Conservation (phyloP, 306 rosid species). For the Cucumis hystrix region DNA sequence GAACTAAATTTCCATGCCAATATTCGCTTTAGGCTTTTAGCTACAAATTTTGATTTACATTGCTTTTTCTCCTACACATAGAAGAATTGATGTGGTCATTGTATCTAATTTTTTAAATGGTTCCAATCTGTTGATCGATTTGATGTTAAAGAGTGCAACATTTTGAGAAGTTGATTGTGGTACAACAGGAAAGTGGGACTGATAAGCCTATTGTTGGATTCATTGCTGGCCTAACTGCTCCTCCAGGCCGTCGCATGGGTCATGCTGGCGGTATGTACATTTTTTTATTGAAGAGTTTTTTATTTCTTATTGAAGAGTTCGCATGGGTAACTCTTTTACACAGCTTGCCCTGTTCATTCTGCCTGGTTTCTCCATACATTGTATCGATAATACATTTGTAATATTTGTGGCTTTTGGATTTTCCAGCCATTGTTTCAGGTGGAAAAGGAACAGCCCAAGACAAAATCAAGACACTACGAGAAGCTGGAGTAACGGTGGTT, state of each 20-base stretch:
- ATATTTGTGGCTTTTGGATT: slow-evolving; percentile 17
- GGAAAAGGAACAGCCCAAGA: slow-evolving; percentile 99
- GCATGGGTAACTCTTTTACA: neutral
- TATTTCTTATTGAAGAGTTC: too few relatives aligned
- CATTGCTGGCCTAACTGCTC: slow-evolving; percentile 98
- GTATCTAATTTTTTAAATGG: neutral
- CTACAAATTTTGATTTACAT: neutral
- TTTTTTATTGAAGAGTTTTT: neutral
- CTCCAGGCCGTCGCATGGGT: slow-evolving; percentile 99
- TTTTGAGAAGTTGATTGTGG: slow-evolving; percentile 8
- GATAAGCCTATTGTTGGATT: slow-evolving; percentile 91
- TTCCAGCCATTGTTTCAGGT: slow-evolving; percentile 94
- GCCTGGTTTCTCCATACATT: neutral
- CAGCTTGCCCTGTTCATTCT: neutral
- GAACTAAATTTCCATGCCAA: neutral
- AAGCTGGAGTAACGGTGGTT: slow-evolving; percentile 87
- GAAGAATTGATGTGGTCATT: neutral
- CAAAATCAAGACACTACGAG: slow-evolving; percentile 73
- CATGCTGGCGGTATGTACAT: slow-evolving; percentile 78
- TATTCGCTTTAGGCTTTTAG: neutral
- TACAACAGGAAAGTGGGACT: slow-evolving; percentile 84
- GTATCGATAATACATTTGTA: neutral
- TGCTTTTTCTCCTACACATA: neutral
- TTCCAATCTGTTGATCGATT: neutral
- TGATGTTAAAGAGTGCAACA: neutral